Evolutionary conservation across 2,329 filamentous ascomycete genomes (phyloP).

Genomic region (Nannizziopsis arthrosporioides): DNA sequence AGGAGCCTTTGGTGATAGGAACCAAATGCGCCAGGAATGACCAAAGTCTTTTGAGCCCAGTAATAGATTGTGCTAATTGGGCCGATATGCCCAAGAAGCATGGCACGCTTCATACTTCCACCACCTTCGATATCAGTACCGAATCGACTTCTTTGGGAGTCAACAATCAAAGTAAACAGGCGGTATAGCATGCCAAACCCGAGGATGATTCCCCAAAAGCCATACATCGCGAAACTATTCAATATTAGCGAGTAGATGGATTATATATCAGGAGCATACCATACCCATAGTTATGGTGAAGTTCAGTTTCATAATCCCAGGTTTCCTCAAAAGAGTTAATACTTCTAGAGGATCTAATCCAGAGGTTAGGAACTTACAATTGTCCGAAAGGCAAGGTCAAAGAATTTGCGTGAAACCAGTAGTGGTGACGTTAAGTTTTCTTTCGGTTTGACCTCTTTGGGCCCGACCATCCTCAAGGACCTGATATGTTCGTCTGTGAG

Average conservation of each 20-base stretch:
- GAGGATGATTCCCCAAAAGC: conserved; percentile 4
- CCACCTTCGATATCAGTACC: not conserved
- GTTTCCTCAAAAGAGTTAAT: not conserved
- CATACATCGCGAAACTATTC: conserved; percentile 5
- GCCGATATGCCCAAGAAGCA: not conserved
- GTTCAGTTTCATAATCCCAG: not conserved
- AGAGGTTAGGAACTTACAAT: not conserved
- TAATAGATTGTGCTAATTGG: not conserved
- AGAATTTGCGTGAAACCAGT: not conserved
- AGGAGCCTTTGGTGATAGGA: not conserved
- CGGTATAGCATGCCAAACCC: conserved; percentile 1
- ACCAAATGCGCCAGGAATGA: not conserved
- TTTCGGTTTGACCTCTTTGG: not conserved
- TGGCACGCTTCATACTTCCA: not conserved
- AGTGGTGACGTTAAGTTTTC: not conserved
- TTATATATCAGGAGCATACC: not conserved
- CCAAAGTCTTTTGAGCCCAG: conserved; percentile 1
- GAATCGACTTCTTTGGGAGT: not conserved
- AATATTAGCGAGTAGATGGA: not conserved
- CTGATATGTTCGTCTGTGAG: conserved; percentile 2
- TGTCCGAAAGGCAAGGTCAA: conserved; percentile 2
- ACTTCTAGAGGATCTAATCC: not conserved
- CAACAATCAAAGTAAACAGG: not conserved
- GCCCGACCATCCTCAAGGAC: not conserved
- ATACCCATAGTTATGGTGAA: not conserved